These are phyloP conservation scores for Echium plantagineum DNA, from an alignment of 257 asterid genomes.

Conservation along the genomic window DNA sequence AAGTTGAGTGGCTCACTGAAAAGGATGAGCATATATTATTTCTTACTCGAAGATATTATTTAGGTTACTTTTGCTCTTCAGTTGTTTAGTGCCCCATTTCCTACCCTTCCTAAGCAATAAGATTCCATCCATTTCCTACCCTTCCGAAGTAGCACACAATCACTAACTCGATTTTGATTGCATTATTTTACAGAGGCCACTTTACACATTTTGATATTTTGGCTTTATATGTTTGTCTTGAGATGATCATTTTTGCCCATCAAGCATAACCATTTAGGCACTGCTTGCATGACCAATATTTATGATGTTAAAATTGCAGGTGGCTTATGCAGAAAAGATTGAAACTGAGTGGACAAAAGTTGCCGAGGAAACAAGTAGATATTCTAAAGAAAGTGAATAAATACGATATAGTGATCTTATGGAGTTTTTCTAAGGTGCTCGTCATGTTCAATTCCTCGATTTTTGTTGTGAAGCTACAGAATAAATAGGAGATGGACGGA, in stretches of 20 bases:
- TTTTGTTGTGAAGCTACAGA: not conserved
- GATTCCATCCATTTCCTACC: too few relatives aligned
- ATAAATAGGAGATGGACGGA: not conserved
- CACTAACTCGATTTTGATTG: too few relatives aligned
- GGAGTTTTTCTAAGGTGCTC: slow-evolving; percentile 3
- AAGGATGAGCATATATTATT: too few relatives aligned
- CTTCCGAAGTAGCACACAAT: too few relatives aligned
- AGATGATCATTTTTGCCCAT: not conserved
- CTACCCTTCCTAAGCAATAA: too few relatives aligned
- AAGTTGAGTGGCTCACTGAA: too few relatives aligned
- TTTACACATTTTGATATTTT: too few relatives aligned
- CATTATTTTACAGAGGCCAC: too few relatives aligned
- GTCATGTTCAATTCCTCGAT: slow-evolving; percentile 1
- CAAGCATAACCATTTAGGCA: not conserved
- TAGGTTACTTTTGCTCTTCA: too few relatives aligned
- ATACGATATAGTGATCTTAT: slow-evolving; percentile 17
- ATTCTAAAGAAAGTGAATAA: slow-evolving; percentile 36
- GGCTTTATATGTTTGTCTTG: too few relatives aligned
- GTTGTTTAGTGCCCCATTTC: too few relatives aligned
- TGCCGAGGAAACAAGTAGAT: slow-evolving; percentile 66
- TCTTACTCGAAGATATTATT: too few relatives aligned
- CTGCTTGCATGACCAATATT: not conserved
- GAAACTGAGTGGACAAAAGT: slow-evolving; percentile 76
- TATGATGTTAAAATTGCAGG: slow-evolving; percentile 35
- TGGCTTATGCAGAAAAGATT: slow-evolving; percentile 55